phyloP scores from a whole-genome alignment of 768 basidiomycete species.

The Gelatoporia subvermispora region DNA sequence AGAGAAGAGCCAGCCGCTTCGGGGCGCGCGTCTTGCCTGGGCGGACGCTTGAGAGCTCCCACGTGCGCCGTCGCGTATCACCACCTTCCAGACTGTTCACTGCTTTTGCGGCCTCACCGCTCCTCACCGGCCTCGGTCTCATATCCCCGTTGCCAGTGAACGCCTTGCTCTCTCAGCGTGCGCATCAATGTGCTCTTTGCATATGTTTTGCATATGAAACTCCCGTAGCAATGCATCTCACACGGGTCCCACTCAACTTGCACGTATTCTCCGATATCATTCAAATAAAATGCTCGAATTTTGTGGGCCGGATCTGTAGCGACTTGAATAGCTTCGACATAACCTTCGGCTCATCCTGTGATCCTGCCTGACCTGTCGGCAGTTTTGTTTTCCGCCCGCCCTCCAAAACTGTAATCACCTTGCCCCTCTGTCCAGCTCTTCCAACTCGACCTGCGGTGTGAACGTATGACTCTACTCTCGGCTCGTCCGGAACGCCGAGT shows the following conservation, averaged over 20 bases:
- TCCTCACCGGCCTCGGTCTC: too few species aligned
- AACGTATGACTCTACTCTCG: constrained; percentile 54
- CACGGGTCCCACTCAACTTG: neutral
- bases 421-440: constrained; percentile 60
- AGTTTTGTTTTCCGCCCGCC: constrained; percentile 25
- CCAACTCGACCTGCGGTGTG: constrained; percentile 77
- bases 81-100: too few species aligned
- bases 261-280: too few species aligned
- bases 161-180: too few species aligned
- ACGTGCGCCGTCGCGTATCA: too few species aligned
- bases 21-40: neutral
- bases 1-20: constrained; percentile 5
- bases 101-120: too few species aligned
- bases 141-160: too few species aligned
- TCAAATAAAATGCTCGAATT: constrained; percentile 49
- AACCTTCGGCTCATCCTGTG: constrained; percentile 30
- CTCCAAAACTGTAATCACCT: constrained; percentile 60
- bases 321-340: constrained; percentile 42
- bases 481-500: constrained; percentile 52
- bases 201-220: constrained; percentile 1
- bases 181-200: too few species aligned
- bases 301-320: constrained; percentile 40
- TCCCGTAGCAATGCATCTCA: constrained; percentile 1
- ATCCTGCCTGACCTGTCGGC: constrained; percentile 21
- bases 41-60: neutral